These are phyloP conservation scores for Ganoderma multipileum DNA, from an alignment of 1,284 basidiomycete species.

Conservation along the genomic window DNA sequence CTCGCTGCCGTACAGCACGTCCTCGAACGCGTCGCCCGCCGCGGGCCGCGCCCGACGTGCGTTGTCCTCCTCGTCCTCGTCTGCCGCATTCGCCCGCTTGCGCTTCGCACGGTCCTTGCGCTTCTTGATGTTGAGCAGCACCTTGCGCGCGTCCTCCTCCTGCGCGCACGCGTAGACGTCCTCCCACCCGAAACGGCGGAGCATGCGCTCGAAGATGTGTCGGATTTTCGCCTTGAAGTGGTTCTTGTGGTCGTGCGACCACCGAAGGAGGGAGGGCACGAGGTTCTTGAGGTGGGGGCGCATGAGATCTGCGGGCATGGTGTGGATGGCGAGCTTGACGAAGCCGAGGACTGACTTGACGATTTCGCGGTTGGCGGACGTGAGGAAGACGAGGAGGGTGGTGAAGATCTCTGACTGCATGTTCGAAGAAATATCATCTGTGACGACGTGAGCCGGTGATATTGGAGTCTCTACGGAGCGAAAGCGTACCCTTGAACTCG, in stretches of 20 bases:
- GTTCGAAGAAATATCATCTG: conserved; percentile 75
- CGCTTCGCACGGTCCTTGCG: conserved; percentile 88
- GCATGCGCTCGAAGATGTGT: conserved; percentile 96
- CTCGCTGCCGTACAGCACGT: conserved; percentile 94
- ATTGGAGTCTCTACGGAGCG: background rate
- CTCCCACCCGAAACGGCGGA: conserved; percentile 91
- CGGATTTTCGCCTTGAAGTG: conserved; percentile 98
- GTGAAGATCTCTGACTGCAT: conserved; percentile 89
- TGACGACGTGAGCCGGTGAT: background rate
- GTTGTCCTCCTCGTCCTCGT: conserved; percentile 61
- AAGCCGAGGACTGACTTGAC: conserved; percentile 97
- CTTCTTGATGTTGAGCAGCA: conserved; percentile 91
- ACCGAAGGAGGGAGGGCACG: conserved; percentile 86
- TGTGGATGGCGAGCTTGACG: conserved; percentile 92
- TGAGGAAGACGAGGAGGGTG: conserved; percentile 90
- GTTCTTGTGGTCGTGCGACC: conserved; percentile 98
- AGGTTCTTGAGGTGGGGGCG: conserved; percentile 79
- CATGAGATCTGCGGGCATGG: conserved; percentile 76
- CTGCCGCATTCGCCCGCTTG: conserved; percentile 66
- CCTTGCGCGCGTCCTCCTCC: conserved; percentile 77
- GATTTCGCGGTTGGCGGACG: conserved; percentile 95
- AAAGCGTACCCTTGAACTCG: conserved; percentile 86
- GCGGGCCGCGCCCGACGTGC: conserved; percentile 53
- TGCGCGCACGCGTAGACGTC: conserved; percentile 81
- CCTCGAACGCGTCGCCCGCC: conserved; percentile 91